Base-by-base conservation (phyloP, 1,284 basidiomycete species). In the Ustilago vetiveriae region DNA sequence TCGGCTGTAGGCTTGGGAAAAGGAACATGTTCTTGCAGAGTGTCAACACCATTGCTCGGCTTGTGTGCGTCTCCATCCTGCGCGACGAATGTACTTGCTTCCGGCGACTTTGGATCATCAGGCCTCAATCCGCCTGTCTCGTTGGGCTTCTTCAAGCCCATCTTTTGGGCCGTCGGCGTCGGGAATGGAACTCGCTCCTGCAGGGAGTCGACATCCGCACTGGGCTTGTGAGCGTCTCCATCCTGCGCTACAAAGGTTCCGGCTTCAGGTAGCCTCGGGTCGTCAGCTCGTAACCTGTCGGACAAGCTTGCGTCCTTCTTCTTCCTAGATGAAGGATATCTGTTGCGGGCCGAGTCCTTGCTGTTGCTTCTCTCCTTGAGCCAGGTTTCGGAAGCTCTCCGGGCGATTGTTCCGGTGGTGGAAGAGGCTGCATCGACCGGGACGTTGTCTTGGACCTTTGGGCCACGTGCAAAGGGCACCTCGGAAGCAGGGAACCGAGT, bases 141-240 rank as follows among this genome's bases (percentile, higher is more conserved):
- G 9, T 17, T 37, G 3, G 47, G 56, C 48, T 58, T 51, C 17
- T 42, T 42, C 26, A 59, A 37, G 23, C 48, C 47, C 55, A 58
- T 45, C 43, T 58, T 43, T 23, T 51, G 36, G 5, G 48, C 42
- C 2, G 24, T 37, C 2, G 49, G 56, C 11, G 22, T 59, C 1
- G 56, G 56, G 38, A 59, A 59, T 6, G 56, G 56, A 10, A 59
- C 56, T 6, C 42, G 39, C 22, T 59, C 49, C 13, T 59, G n/a
- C 4, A 59, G 35, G 3, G 2, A 17, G 8, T 59, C 43, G 2
- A 30, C 44, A 1, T 36, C 48, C 3, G 36, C 21, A 11, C 39
- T 36, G 0, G 43, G 17, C 29, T 43, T 42, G 27, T 52, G 48
- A 16, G 24, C 41, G 8, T 47, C 49, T 2, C 48, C 49, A 17